Evolutionary conservation across 1,284 basidiomycete genomes (phyloP).

Genomic region (Chalciporus sp.): DNA sequence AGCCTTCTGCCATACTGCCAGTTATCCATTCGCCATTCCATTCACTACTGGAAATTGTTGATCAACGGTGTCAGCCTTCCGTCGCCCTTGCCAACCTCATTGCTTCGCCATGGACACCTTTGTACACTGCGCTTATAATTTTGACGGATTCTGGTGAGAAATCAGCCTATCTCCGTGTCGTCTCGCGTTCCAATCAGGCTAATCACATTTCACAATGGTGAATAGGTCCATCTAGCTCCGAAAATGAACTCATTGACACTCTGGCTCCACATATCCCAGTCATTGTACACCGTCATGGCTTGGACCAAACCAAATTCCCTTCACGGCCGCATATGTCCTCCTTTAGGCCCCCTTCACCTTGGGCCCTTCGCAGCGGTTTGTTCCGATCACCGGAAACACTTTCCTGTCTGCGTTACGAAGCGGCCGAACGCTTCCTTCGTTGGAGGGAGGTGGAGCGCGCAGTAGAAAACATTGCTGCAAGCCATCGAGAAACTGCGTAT

Average conservation of each 20-base stretch:
- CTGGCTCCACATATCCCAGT: slow-evolving; percentile 60
- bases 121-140: slow-evolving; percentile 62
- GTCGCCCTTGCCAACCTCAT: slow-evolving; percentile 52
- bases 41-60: slow-evolving; percentile 49
- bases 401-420: slow-evolving; percentile 57
- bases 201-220: background rate
- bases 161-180: background rate
- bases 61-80: slow-evolving; percentile 51
- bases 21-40: slow-evolving; percentile 61
- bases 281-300: slow-evolving; percentile 48
- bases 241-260: slow-evolving; percentile 50
- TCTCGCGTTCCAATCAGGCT: background rate
- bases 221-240: slow-evolving; percentile 37
- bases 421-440: slow-evolving; percentile 65
- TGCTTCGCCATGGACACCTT: slow-evolving; percentile 52
- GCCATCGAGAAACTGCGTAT: slow-evolving; percentile 29
- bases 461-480: slow-evolving; percentile 38
- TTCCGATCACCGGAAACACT: slow-evolving; percentile 64
- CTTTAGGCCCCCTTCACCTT: slow-evolving; percentile 52
- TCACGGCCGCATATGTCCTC: slow-evolving; percentile 45
- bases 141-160: slow-evolving; percentile 49
- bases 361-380: slow-evolving; percentile 56
- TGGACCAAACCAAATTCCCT: slow-evolving; percentile 32
- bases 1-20: slow-evolving; percentile 39
- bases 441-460: slow-evolving; percentile 69